These are phyloP conservation scores for Berberis thunbergii DNA, from an alignment of 164 flowering plant genomes.

Conservation along the genomic window DNA sequence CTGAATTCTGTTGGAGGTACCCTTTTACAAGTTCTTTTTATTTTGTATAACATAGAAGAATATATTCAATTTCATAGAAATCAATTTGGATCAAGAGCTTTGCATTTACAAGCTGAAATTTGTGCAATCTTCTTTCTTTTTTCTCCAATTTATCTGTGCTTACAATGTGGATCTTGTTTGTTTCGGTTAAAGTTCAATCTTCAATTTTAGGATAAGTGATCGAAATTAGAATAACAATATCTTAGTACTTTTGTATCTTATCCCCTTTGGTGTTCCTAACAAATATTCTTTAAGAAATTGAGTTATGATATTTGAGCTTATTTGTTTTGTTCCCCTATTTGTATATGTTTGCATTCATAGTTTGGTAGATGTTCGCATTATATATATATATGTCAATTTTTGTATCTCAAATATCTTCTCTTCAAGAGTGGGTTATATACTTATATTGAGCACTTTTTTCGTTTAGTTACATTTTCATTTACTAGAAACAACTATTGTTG, in stretches of 20 bases:
- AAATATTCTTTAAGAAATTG: neutral
- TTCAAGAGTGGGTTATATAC: neutral
- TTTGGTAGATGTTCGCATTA: neutral
- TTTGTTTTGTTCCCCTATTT: neutral
- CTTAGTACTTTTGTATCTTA: too few relatives aligned
- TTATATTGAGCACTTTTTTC: neutral
- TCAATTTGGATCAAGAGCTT: neutral
- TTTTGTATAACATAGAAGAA: neutral
- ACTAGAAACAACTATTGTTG: too few relatives aligned
- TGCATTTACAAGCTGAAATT: neutral
- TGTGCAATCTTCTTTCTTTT: neutral
- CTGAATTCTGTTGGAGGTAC: constrained; percentile 27
- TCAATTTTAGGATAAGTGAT: too few relatives aligned
- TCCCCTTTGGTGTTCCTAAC: neutral
- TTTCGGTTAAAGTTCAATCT: neutral
- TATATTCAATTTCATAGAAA: too few relatives aligned
- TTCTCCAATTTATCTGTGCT: neutral
- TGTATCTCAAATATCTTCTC: too few relatives aligned
- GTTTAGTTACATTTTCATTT: neutral
- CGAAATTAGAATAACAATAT: too few relatives aligned
- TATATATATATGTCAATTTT: too few relatives aligned
- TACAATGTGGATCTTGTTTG: neutral
- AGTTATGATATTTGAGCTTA: neutral
- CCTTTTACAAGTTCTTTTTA: neutral
- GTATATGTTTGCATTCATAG: neutral